Percentiles rank a stretch among this genome's conserved stretches.
Conservation (phyloP, 495 filamentous ascomycete genomes). For the Neurospora sp. region DNA sequence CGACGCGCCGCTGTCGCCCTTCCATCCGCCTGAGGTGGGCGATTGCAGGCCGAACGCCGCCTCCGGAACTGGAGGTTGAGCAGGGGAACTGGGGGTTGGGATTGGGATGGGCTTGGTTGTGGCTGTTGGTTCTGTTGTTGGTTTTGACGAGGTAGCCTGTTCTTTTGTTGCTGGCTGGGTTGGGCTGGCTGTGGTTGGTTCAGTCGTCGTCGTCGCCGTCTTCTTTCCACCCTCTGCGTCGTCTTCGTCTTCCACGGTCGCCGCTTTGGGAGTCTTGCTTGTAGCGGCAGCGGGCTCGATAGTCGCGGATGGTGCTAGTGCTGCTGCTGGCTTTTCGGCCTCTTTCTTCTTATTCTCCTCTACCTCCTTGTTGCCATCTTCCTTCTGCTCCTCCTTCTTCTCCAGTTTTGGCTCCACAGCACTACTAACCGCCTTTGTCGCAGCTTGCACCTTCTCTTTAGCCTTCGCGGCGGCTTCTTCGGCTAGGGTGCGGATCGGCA, state of each 20-base stretch:
- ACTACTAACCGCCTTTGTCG: constrained; percentile 28
- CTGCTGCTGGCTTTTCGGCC: neutral
- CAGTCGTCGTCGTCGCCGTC: neutral
- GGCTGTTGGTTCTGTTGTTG: neutral
- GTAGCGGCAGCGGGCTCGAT: neutral
- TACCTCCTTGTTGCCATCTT: constrained; percentile 9
- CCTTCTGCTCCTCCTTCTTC: constrained; percentile 18
- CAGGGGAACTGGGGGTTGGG: neutral
- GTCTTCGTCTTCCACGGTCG: neutral
- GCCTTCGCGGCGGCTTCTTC: constrained; percentile 61
- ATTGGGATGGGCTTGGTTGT: neutral
- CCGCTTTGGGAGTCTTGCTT: neutral
- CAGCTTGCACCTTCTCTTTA: constrained; percentile 37
- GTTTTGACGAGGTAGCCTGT: neutral
- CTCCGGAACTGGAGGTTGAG: neutral
- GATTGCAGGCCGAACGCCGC: constrained; percentile 21
- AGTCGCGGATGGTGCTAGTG: neutral
- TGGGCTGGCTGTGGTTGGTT: neutral
- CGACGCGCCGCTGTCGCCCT: constrained; percentile 5
- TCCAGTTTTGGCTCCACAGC: constrained; percentile 15
- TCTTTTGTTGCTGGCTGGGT: neutral
- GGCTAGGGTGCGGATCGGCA: constrained; percentile 55
- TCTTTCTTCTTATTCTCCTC: neutral
- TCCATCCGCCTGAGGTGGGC: constrained; percentile 27
- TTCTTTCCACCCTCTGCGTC: neutral